Conservation (phyloP, 306 rosid species). For the Abrus pulchellus region DNA sequence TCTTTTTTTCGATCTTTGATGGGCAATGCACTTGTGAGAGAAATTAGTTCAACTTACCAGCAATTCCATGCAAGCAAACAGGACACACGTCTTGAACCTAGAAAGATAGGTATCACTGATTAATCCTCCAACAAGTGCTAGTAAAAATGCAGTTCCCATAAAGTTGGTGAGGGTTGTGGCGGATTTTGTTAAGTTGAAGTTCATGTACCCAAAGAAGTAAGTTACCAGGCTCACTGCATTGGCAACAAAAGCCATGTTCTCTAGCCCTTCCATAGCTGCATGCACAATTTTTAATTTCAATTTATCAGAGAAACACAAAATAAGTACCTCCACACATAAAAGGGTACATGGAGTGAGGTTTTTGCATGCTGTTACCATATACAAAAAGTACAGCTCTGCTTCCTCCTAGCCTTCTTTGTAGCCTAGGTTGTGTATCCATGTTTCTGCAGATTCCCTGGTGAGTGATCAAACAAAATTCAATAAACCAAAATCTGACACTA, state of each 20-base stretch:
- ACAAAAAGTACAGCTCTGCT: conserved; percentile 73
- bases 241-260: conserved; percentile 82
- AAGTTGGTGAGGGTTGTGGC: conserved; percentile 83
- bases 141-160: conserved; percentile 77
- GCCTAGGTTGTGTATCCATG: conserved; percentile 42
- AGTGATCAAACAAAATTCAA: conserved; percentile 32
- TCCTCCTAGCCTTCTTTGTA: conserved; percentile 64
- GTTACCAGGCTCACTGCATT: conserved; percentile 73
- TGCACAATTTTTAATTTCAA: conserved; percentile 28
- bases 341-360: background rate
- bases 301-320: background rate
- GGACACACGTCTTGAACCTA: conserved; percentile 74
- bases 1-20: background rate
- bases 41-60: conserved; percentile 54
- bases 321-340: background rate
- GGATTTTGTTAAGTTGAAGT: conserved; percentile 74
- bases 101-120: conserved; percentile 77
- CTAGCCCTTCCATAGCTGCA: conserved; percentile 82
- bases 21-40: background rate
- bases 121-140: conserved; percentile 76
- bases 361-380: conserved; percentile 56
- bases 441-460: conserved; percentile 62
- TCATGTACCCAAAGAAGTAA: conserved; percentile 79
- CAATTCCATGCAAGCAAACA: conserved; percentile 67
- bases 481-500: conserved; percentile 30